Base-by-base conservation (phyloP, 148 eudicot species). In the Fagopyrum tataricum region DNA sequence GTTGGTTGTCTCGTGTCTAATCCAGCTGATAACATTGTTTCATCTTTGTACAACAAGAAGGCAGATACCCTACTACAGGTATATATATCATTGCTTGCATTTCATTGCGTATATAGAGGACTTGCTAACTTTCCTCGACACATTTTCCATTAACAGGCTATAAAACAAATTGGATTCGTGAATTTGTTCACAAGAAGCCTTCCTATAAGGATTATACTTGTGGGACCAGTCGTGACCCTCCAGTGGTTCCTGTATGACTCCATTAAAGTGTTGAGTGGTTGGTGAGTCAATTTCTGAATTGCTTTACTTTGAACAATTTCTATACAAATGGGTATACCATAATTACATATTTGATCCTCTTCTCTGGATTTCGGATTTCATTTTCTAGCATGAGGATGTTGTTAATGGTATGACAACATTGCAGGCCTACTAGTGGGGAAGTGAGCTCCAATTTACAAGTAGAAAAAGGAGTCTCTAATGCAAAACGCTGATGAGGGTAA, bases 211-310 rank as follows among this genome's bases (percentile, higher is more conserved):
- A 83, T 91, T 77, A 82, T 85, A 15, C 80, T 91, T 40, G 97
- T 93, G 69, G 98, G 98, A 37, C 98, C 98, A 75, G 97, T 91
- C 59, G 85, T 93, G 70, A 93, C 93, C 48, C 43, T 87, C 84
- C 97, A 93, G 73, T 93, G 97, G 98, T 93, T 93, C 79, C 80
- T 93, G 67, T 93, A 89, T 62, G 98, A 93, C 82, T 48, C 83
- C 73, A 91, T 93, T 52, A 93, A 93, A 75, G 83, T 93, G 58
- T 75, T 89, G 2, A 87, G 81, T 80, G 98, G 98, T 79, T 80
- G 91, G 98, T 93, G 88, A 91, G 97, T 90, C 24, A 23, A 5
- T 67, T 37, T 40, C 13, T 39, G 21, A 67, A 58, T 42, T 53
- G 26, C 12, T 43, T 68, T 42, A 7, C 26, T 79, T 31, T 47